Evolutionary conservation across 2,329 filamentous ascomycete species (phyloP).

Genomic region (Cyclaneusma minus): DNA sequence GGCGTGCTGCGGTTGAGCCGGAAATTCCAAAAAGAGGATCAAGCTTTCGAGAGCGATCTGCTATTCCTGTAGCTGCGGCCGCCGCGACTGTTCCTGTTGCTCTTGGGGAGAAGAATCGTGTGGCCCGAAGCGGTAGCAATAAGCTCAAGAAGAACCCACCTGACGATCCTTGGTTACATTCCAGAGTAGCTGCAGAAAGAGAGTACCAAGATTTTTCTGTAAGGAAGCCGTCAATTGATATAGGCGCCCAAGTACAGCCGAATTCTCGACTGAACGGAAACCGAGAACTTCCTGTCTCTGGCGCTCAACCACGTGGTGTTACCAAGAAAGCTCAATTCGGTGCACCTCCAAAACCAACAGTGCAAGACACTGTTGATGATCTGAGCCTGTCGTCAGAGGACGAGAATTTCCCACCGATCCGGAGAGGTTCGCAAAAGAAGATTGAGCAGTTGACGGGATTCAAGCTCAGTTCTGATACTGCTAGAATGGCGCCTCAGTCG

Average conservation of each 20-base stretch:
- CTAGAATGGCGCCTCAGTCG: no score
- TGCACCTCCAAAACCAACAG: no score
- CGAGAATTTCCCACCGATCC: slow-evolving; percentile 9
- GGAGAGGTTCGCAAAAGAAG: slow-evolving; percentile 14
- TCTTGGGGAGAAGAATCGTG: slow-evolving; percentile 22
- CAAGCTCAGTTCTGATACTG: neutral
- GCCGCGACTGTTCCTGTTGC: slow-evolving; percentile 4
- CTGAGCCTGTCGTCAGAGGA: slow-evolving; percentile 7
- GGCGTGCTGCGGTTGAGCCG: neutral
- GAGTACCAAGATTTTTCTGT: slow-evolving; percentile 17
- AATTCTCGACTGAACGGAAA: no score
- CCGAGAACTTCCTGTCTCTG: no score
- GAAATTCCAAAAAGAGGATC: slow-evolving; percentile 27
- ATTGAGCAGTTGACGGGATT: slow-evolving; percentile 14
- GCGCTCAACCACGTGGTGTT: no score
- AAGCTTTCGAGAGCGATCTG: slow-evolving; percentile 44
- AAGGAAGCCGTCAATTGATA: slow-evolving; percentile 10
- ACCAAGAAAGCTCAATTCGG: no score
- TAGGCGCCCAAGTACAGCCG: no score
- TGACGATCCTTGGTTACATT: slow-evolving; percentile 30
- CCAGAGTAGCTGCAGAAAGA: slow-evolving; percentile 27
- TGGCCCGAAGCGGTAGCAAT: slow-evolving; percentile 36
- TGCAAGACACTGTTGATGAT: no score
- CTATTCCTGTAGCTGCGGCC: slow-evolving; percentile 15
- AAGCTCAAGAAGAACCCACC: slow-evolving; percentile 43